Conservation (phyloP, 2,329 filamentous ascomycete genomes). For the Torrubiella hemipterigena region DNA sequence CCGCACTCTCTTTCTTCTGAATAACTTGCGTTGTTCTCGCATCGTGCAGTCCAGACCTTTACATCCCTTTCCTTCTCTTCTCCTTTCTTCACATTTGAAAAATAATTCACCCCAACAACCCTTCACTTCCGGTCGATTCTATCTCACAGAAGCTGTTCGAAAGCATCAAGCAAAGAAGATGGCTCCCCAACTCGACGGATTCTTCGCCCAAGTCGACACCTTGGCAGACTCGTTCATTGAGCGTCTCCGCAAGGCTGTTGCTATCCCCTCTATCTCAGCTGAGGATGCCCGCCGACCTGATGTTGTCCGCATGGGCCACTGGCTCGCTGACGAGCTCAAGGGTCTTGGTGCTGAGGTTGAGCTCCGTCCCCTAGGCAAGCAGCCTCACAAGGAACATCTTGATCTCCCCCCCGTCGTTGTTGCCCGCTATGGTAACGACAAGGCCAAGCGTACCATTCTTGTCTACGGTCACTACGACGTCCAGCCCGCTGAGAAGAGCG, state of each 20-base stretch:
- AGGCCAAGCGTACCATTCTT: conserved; percentile 86
- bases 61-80: conserved; percentile 5
- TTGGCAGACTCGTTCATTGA: conserved; percentile 76
- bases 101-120: neutral
- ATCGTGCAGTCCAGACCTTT: conserved; percentile 6
- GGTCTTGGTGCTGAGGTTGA: conserved; percentile 77
- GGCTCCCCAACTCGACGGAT: conserved; percentile 82
- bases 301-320: conserved; percentile 94
- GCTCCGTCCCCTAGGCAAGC: conserved; percentile 76
- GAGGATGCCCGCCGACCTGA: conserved; percentile 81
- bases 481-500: conserved; percentile 83
- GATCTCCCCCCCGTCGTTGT: conserved; percentile 88
- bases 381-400: conserved; percentile 81
- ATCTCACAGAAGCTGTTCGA: conserved; percentile 41
- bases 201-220: conserved; percentile 83
- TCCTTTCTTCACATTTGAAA: conserved; percentile 1
- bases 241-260: conserved; percentile 80
- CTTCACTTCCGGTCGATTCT: conserved; percentile 19
- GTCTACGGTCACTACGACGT: conserved; percentile 99
- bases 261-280: conserved; percentile 90
- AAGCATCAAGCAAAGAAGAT: conserved; percentile 60
- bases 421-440: conserved; percentile 82
- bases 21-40: too few species aligned
- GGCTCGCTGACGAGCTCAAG: conserved; percentile 72
- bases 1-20: conserved; percentile 8